These are phyloP conservation scores for Multifurca ochricompacta DNA, from an alignment of 768 basidiomycete genomes.

Conservation along the genomic window DNA sequence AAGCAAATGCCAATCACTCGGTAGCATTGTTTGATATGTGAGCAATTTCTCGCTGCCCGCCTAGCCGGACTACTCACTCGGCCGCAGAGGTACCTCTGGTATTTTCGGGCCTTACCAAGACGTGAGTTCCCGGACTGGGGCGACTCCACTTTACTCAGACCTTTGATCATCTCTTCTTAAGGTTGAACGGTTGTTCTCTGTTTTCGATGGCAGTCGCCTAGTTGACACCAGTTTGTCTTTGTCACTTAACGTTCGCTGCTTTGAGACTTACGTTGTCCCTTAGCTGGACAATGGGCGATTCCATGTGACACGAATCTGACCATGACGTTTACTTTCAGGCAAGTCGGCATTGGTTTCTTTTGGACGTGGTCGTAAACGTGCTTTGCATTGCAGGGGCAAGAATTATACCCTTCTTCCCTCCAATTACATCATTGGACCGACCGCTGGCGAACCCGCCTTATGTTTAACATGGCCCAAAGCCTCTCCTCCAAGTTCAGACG, in stretches of 20 bases:
- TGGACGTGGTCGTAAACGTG: background rate
- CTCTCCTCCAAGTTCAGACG: constrained; percentile 56
- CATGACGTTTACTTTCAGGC: constrained; percentile 68
- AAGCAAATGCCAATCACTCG: constrained; percentile 44
- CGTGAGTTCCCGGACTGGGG: constrained; percentile 33
- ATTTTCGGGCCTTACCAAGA: constrained; percentile 75
- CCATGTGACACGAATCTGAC: constrained; percentile 57
- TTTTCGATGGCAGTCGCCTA: constrained; percentile 56
- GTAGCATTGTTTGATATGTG: constrained; percentile 71
- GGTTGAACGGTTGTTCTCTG: constrained; percentile 60
- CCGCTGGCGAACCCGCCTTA: constrained; percentile 51
- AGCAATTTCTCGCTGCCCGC: constrained; percentile 24
- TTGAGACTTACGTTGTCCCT: background rate
- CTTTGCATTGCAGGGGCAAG: constrained; percentile 28
- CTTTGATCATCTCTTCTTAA: constrained; percentile 27
- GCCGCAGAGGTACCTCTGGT: constrained; percentile 54
- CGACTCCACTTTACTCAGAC: background rate
- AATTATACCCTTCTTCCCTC: constrained; percentile 63
- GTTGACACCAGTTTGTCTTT: constrained; percentile 47
- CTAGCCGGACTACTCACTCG: background rate
- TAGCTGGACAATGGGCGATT: constrained; percentile 66
- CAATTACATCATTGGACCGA: constrained; percentile 71
- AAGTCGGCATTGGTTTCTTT: constrained; percentile 18
- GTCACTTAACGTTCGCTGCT: background rate
- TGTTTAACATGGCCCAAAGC: constrained; percentile 75